These are phyloP conservation scores for Podospora anserina DNA, from an alignment of 495 filamentous ascomycete genomes.

Conservation along the genomic window DNA sequence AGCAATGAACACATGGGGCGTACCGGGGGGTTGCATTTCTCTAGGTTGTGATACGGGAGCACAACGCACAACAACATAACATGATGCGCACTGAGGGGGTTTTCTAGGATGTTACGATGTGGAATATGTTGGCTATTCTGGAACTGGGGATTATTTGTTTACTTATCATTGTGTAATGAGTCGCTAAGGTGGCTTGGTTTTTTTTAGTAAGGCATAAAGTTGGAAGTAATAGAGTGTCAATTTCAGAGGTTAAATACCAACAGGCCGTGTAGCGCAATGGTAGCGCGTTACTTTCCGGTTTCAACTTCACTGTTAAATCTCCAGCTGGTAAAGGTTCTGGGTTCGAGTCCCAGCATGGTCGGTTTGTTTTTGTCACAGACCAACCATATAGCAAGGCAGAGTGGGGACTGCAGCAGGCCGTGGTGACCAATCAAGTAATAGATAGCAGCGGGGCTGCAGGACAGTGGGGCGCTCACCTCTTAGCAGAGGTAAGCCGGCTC, in stretches of 20 bases:
- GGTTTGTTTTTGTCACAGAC: too few species aligned
- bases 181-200: neutral
- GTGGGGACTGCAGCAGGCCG: too few species aligned
- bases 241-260: neutral
- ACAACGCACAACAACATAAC: neutral
- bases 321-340: neutral
- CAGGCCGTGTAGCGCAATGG: conserved; percentile 5
- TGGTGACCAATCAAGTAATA: too few species aligned
- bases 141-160: neutral
- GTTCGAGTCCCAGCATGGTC: conserved; percentile 3
- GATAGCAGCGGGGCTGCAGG: too few species aligned
- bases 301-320: neutral
- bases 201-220: neutral
- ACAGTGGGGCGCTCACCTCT: too few species aligned
- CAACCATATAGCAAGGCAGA: too few species aligned
- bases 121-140: neutral
- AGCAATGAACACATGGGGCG: neutral
- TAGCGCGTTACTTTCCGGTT: conserved; percentile 7
- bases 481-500: too few species aligned
- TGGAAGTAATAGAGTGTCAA: neutral
- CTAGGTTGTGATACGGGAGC: neutral
- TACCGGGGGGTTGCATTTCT: neutral
- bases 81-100: neutral
- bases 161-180: neutral
- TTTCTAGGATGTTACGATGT: neutral